Evolutionary conservation across 176 grass and related monocot genomes (phyloP).

Genomic region (Avena insularis): DNA sequence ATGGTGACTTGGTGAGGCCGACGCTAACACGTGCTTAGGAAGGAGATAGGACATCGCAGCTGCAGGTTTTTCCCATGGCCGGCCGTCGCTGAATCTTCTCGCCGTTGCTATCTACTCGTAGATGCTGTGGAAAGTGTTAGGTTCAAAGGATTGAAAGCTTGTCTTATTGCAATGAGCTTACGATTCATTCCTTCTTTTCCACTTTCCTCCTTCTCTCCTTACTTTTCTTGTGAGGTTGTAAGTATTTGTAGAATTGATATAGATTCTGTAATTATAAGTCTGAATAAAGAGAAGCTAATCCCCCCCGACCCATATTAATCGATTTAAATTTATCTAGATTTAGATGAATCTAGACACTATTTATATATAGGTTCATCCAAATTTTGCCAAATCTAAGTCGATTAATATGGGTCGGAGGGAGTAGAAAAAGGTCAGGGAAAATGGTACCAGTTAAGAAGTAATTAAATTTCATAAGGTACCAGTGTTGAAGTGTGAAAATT

Average conservation of each 20-base stretch:
- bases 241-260: slow-evolving; percentile 3
- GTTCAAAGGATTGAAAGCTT: slow-evolving; percentile 47
- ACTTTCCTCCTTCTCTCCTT: not conserved
- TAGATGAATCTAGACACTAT: no score
- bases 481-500: no score
- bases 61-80: not conserved
- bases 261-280: slow-evolving; percentile 16
- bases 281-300: slow-evolving; percentile 8
- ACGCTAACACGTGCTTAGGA: slow-evolving; percentile 55
- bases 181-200: not conserved
- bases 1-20: slow-evolving; percentile 4
- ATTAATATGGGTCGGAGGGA: no score
- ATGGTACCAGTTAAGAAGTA: no score
- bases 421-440: no score
- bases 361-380: no score
- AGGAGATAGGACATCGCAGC: slow-evolving; percentile 47
- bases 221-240: slow-evolving; percentile 10
- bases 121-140: slow-evolving; percentile 33
- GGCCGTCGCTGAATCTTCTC: slow-evolving; percentile 5
- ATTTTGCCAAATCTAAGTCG: no score
- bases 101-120: slow-evolving; percentile 26
- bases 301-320: no score
- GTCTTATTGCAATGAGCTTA: slow-evolving; percentile 40
- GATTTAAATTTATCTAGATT: no score
- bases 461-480: no score